phyloP scores from a whole-genome alignment of 2,329 filamentous ascomycete species.

The Botrytis cinerea region DNA sequence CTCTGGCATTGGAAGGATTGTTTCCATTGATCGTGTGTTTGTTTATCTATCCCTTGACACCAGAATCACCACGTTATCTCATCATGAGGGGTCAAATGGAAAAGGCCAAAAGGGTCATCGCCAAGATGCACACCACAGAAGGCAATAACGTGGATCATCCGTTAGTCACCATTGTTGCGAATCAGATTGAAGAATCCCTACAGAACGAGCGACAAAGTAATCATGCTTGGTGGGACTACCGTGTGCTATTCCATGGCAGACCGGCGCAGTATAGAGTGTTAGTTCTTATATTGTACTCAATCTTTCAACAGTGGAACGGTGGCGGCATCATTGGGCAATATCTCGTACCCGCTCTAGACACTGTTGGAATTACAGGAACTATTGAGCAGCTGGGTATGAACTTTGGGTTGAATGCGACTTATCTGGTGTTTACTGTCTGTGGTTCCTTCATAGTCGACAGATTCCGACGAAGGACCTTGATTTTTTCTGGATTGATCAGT shows the following conservation, averaged over 20 bases:
- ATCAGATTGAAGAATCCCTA: slow-evolving; percentile 40
- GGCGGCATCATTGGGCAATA: slow-evolving; percentile 38
- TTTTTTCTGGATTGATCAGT: slow-evolving; percentile 47
- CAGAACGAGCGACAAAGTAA: slow-evolving; percentile 28
- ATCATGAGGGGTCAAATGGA: slow-evolving; percentile 42
- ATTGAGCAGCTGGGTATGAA: slow-evolving; percentile 32
- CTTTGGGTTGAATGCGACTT: slow-evolving; percentile 30
- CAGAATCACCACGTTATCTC: slow-evolving; percentile 45
- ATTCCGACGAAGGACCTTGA: slow-evolving; percentile 45
- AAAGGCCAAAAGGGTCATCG: slow-evolving; percentile 45
- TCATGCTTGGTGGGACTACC: slow-evolving; percentile 49
- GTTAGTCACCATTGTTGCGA: slow-evolving; percentile 34
- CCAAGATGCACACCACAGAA: slow-evolving; percentile 49
- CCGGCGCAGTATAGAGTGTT: slow-evolving; percentile 48
- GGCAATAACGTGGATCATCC: slow-evolving; percentile 38
- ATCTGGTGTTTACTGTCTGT: slow-evolving; percentile 31
- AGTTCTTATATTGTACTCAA: slow-evolving; percentile 48
- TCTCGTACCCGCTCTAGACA: slow-evolving; percentile 32
- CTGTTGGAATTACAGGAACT: slow-evolving; percentile 30
- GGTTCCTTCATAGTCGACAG: slow-evolving; percentile 32
- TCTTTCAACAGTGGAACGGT: slow-evolving; percentile 36
- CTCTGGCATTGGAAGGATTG: slow-evolving; percentile 41
- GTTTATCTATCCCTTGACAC: slow-evolving; percentile 37
- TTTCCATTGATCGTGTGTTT: slow-evolving; percentile 41
- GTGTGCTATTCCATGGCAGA: slow-evolving; percentile 48